Base-by-base conservation (phyloP, 768 basidiomycete genomes). In the Naganishia kalamii region DNA sequence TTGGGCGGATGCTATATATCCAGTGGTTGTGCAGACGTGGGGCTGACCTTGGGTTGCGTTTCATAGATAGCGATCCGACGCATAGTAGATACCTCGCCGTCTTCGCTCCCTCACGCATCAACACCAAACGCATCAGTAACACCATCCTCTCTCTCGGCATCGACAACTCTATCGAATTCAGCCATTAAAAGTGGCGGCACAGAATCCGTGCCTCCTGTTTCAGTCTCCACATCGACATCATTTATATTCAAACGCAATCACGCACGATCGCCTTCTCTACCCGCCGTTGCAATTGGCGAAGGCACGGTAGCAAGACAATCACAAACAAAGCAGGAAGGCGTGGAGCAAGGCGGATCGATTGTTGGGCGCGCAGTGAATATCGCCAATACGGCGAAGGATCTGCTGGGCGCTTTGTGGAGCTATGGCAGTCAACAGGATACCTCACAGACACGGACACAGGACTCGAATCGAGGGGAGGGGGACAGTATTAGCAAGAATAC, bases 381-480 rank as follows among this genome's bases (percentile, higher is more conserved):
- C 43, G 87, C 92, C 65, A 86, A 84, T 47, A 86, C 83, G 59
- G 90, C 90, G 1, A 86, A 88, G 21, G 88, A 88, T 47, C 86
- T 87, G 70, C 73, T 92, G 21, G 88, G 89, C 23, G 80, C 82
- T 23, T 79, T 86, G 65, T 86, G 85, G 85, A 78, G 79, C 63
- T 69, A 69, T 51, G 66, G 66, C 2, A 62, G 60, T 57, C 60
- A 54, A 40, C 54, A 57, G 54, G 54, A 30, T 51, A 62, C 65
- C 51, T 63, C 17, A 19, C 68, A 41, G 71, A 44, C 3, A 67
- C 68, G 0, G 65, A 70, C 32, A 70, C 74, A 1, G 82, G 82
- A 25, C 75, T 67, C n/a, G 32, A 37, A 30, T 15, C 29, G 29
- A 21, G 51, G 33, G 35, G 51, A 52, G 30, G 51, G 33, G 32